A percentile compares a stretch with the other conserved stretches of the same genome.
phyloP scores from a whole-genome alignment of 179 eudicot species.

The Beta macrorhiza region DNA sequence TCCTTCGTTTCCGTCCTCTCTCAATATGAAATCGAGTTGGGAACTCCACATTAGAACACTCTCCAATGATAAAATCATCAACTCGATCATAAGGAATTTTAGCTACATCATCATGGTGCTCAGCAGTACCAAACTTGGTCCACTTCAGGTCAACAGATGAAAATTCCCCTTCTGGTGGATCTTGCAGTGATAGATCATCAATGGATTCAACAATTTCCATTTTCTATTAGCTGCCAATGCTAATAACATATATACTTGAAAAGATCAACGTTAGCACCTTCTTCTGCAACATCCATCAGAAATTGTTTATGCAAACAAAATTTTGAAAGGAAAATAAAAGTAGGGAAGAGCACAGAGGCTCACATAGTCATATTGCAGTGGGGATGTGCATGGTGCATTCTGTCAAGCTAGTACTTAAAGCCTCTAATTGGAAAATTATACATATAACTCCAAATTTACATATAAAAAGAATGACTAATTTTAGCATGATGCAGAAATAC shows the following conservation, averaged over 20 bases:
- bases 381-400: neutral
- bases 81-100: constrained; percentile 81
- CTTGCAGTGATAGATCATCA: constrained; percentile 60
- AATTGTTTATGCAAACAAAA: neutral
- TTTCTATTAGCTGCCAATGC: constrained; percentile 2
- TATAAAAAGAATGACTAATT: neutral
- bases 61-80: constrained; percentile 86
- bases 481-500: neutral
- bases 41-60: constrained; percentile 75
- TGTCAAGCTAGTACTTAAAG: neutral
- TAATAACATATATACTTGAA: neutral
- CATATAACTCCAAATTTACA: neutral
- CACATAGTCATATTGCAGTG: too few relatives aligned
- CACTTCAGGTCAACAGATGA: constrained; percentile 74
- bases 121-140: constrained; percentile 72
- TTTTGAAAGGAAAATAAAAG: neutral
- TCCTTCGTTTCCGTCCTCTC: constrained; percentile 76
- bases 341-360: neutral
- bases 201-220: constrained; percentile 79
- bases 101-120: constrained; percentile 78
- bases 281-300: constrained; percentile 18
- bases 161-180: constrained; percentile 74
- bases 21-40: constrained; percentile 95
- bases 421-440: neutral
- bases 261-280: neutral